Evolutionary conservation across 2,329 filamentous ascomycete species (phyloP).

Genomic region (Paraphoma chrysanthemicola): DNA sequence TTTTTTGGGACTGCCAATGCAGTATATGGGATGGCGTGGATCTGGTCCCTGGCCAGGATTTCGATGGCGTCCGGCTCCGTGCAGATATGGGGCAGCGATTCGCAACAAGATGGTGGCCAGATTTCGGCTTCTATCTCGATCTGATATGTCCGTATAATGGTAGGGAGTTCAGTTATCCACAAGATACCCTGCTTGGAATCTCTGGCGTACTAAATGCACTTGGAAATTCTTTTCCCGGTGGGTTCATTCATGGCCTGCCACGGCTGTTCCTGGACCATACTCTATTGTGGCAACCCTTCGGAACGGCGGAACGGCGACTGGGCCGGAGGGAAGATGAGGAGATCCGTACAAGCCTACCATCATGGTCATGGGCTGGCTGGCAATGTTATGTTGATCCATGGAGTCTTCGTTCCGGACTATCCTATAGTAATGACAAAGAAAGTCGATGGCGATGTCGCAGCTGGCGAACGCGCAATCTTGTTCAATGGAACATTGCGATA

Average conservation of each 20-base stretch:
- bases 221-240: conserved; percentile 1
- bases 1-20: conserved; percentile 7
- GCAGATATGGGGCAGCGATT: neutral
- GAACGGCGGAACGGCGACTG: neutral
- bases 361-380: conserved; percentile 11
- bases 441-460: neutral
- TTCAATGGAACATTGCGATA: neutral
- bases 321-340: neutral
- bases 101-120: neutral
- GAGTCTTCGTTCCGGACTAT: neutral
- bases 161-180: conserved; percentile 4
- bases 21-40: conserved; percentile 3
- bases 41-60: neutral
- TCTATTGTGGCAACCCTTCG: conserved; percentile 11
- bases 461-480: neutral
- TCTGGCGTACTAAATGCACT: conserved; percentile 9
- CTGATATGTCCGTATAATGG: conserved; percentile 10
- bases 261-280: conserved; percentile 7
- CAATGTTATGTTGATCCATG: conserved; percentile 6
- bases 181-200: conserved; percentile 8
- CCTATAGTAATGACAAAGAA: neutral
- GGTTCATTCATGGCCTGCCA: conserved; percentile 10
- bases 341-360: neutral
- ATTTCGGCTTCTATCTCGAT: conserved; percentile 9
- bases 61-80: neutral